These are phyloP conservation scores for Fusarium sp. DNA, from an alignment of 2,329 filamentous ascomycete species.

Conservation along the genomic window DNA sequence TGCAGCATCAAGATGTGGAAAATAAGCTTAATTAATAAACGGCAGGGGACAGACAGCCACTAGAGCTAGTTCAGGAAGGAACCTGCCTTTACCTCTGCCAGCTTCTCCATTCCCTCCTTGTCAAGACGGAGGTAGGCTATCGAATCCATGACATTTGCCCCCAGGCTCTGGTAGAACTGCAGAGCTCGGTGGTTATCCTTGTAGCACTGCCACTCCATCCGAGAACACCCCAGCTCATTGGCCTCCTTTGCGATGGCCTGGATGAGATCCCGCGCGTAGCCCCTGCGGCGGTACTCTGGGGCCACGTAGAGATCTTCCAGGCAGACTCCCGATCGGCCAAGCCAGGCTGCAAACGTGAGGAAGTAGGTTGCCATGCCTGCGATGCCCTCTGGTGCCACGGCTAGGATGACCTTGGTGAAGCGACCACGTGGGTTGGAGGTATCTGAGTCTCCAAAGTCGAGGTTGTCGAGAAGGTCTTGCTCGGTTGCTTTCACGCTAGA, in stretches of 20 bases:
- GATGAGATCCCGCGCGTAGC: constrained; percentile 5
- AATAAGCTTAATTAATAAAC: not conserved
- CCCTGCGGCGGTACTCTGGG: constrained; percentile 7
- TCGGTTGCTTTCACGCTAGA: constrained; percentile 4
- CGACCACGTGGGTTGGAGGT: not conserved
- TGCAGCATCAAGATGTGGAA: not conserved
- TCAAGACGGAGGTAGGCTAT: constrained; percentile 7
- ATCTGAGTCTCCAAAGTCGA: constrained; percentile 2
- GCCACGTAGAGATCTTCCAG: constrained; percentile 14
- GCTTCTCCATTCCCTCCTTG: constrained; percentile 2
- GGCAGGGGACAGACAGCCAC: not conserved
- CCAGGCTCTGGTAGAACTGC: constrained; percentile 13
- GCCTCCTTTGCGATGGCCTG: constrained; percentile 13
- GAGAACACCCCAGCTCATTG: not conserved
- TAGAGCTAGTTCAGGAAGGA: not conserved
- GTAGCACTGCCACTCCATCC: constrained; percentile 13
- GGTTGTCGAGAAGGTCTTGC: constrained; percentile 1
- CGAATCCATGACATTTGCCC: constrained; percentile 8
- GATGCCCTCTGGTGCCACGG: constrained; percentile 9
- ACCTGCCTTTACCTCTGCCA: not conserved
- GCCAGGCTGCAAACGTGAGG: constrained; percentile 10
- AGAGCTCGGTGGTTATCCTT: constrained; percentile 11
- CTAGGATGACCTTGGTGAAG: constrained; percentile 7
- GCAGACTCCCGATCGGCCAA: constrained; percentile 1
- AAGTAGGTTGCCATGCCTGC: constrained; percentile 22